Evolutionary conservation across 495 filamentous ascomycete genomes (phyloP).

Genomic region (Talaromyces wortmannii): DNA sequence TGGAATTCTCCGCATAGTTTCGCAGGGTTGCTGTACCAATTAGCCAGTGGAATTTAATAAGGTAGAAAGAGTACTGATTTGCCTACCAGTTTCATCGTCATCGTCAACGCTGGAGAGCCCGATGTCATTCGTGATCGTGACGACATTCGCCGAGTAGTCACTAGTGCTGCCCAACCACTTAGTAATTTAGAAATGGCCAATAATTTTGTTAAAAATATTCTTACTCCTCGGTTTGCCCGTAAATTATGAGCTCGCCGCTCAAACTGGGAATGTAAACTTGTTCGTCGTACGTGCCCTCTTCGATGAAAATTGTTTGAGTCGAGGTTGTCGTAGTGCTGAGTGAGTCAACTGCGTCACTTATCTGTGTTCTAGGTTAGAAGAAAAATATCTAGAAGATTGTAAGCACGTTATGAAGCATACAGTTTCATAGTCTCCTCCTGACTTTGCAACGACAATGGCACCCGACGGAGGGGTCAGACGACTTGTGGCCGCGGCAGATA

Average conservation of each 20-base stretch:
- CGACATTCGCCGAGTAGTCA: constrained; percentile 49
- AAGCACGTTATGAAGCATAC: not conserved
- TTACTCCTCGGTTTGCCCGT: constrained; percentile 53
- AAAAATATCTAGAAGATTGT: too few species aligned
- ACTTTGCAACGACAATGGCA: not conserved
- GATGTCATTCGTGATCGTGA: constrained; percentile 45
- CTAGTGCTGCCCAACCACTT: constrained; percentile 17
- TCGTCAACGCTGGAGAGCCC: constrained; percentile 27
- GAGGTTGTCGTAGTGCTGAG: constrained; percentile 38
- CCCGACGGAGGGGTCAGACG: not conserved
- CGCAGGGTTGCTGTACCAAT: constrained; percentile 40
- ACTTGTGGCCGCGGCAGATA: not conserved
- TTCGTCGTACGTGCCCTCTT: constrained; percentile 48
- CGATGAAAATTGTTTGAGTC: constrained; percentile 57
- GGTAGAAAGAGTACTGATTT: constrained; percentile 7
- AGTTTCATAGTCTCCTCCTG: not conserved
- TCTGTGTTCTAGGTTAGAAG: constrained; percentile 11
- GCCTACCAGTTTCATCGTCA: constrained; percentile 33
- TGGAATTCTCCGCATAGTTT: constrained; percentile 41
- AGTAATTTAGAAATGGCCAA: not conserved
- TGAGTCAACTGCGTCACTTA: constrained; percentile 51
- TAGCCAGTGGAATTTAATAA: constrained; percentile 13
- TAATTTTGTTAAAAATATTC: not conserved
- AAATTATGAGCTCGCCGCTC: constrained; percentile 46
- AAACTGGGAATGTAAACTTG: constrained; percentile 49